These are phyloP conservation scores for Termitomyces sp. DNA, from an alignment of 768 basidiomycete genomes.

Conservation along the genomic window DNA sequence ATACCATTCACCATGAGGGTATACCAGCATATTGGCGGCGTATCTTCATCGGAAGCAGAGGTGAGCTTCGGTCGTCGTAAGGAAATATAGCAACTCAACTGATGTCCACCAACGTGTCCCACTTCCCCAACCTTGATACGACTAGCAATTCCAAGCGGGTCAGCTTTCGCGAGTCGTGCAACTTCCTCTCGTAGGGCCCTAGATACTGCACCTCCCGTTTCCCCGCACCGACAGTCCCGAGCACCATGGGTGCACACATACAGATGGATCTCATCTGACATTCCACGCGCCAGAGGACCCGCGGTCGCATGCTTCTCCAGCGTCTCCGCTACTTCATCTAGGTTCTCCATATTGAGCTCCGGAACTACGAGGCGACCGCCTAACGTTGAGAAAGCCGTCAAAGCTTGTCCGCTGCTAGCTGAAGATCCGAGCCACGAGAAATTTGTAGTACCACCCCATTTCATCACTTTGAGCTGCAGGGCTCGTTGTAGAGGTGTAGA, in stretches of 20 bases:
- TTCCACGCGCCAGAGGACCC: slow-evolving; percentile 7
- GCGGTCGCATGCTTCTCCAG: slow-evolving; percentile 27
- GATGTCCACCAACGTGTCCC: slow-evolving; percentile 81
- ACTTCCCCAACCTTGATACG: slow-evolving; percentile 54
- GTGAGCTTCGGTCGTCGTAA: background rate
- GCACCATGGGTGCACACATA: slow-evolving; percentile 79
- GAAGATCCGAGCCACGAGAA: slow-evolving; percentile 44
- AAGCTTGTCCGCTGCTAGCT: slow-evolving; percentile 16
- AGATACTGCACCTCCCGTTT: slow-evolving; percentile 54
- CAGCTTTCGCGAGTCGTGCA: slow-evolving; percentile 24
- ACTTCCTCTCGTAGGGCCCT: slow-evolving; percentile 52
- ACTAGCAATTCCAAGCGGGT: slow-evolving; percentile 20
- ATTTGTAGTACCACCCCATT: slow-evolving; percentile 56
- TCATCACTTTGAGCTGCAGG: slow-evolving; percentile 36
- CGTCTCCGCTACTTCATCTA: slow-evolving; percentile 39
- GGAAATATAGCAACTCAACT: slow-evolving; percentile 28
- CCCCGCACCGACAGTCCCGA: slow-evolving; percentile 77
- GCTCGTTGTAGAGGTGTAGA: slow-evolving; percentile 46
- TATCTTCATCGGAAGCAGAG: slow-evolving; percentile 32
- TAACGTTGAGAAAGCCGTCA: slow-evolving; percentile 47
- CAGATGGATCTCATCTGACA: slow-evolving; percentile 31
- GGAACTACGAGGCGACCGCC: slow-evolving; percentile 48
- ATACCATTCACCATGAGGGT: slow-evolving; percentile 71
- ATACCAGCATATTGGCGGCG: slow-evolving; percentile 66
- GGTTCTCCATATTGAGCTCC: slow-evolving; percentile 39